These are phyloP conservation scores for Ophiobolus disseminans DNA, from an alignment of 2,329 filamentous ascomycete genomes.

Conservation along the genomic window DNA sequence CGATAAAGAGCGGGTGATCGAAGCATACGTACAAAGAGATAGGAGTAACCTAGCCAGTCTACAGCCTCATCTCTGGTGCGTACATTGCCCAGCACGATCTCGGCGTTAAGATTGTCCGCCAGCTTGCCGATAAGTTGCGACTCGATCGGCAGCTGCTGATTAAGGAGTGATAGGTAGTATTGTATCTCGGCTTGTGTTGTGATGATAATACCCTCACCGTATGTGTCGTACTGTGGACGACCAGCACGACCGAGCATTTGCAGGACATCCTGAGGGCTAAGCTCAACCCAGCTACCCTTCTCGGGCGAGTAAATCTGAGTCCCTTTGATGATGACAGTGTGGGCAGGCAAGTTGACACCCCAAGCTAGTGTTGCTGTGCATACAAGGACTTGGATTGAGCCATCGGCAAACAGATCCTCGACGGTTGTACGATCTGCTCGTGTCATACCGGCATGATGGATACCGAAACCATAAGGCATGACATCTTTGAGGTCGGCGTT, in stretches of 20 bases:
- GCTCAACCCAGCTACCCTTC: constrained; percentile 97
- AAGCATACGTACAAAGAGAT: constrained; percentile 97
- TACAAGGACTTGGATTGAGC: constrained; percentile 91
- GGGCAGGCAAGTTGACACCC: constrained; percentile 97
- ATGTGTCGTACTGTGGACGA: constrained; percentile 95
- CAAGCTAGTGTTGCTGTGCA: constrained; percentile 98
- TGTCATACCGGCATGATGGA: constrained; percentile 97
- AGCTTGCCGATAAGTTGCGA: constrained; percentile 93
- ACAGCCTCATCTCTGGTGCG: constrained; percentile 92
- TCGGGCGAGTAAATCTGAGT: constrained; percentile 98
- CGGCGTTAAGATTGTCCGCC: constrained; percentile 95
- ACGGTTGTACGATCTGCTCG: constrained; percentile 93
- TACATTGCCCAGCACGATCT: constrained; percentile 93
- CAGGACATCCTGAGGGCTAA: constrained; percentile 95
- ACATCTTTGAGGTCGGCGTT: constrained; percentile 93
- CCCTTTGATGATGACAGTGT: constrained; percentile 98
- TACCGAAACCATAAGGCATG: constrained; percentile 94
- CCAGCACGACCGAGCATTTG: constrained; percentile 99
- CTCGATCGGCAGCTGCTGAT: constrained; percentile 96
- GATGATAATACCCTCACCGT: constrained; percentile 98
- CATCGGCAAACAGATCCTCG: constrained; percentile 91
- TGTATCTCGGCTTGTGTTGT: constrained; percentile 94
- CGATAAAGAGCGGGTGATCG: constrained; percentile 94
- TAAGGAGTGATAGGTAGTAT: constrained; percentile 95
- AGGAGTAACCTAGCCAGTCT: constrained; percentile 99